Evolutionary conservation across 2,329 filamentous ascomycete species (phyloP).

Genomic region (Fusarium marasasianum): DNA sequence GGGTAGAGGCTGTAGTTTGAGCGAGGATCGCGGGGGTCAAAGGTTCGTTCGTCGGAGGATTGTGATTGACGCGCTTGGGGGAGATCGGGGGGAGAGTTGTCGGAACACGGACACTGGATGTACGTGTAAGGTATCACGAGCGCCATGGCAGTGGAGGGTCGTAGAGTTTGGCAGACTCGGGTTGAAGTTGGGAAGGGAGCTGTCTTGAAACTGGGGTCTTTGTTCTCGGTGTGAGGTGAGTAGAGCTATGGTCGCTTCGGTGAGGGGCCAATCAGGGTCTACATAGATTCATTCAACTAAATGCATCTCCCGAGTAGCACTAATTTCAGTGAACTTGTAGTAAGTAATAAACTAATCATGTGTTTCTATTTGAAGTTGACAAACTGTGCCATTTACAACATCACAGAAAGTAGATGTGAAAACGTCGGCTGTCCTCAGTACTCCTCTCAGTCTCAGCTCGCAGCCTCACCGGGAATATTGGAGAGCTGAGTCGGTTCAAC

Average conservation of each 20-base stretch:
- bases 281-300: background rate
- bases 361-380: background rate
- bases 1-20: slow-evolving; percentile 94
- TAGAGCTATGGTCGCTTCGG: slow-evolving; percentile 2
- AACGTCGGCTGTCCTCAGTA: background rate
- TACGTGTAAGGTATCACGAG: slow-evolving; percentile 69
- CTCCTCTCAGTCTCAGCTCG: background rate
- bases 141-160: slow-evolving; percentile 53
- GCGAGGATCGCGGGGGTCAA: slow-evolving; percentile 85
- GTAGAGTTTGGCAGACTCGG: slow-evolving; percentile 26
- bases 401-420: background rate
- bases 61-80: slow-evolving; percentile 44
- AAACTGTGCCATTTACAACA: background rate
- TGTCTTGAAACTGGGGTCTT: slow-evolving; percentile 27
- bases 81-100: slow-evolving; percentile 51
- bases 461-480: background rate
- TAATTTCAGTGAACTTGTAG: no score
- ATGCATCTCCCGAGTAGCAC: background rate
- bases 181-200: slow-evolving; percentile 24
- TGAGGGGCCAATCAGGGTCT: slow-evolving; percentile 23
- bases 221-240: slow-evolving; percentile 32
- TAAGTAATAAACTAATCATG: background rate
- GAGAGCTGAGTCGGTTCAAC: background rate
- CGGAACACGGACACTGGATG: slow-evolving; percentile 73
- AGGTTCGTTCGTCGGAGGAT: slow-evolving; percentile 73